Conservation (phyloP, 2,329 filamentous ascomycete species). For the Exophiala mesophila region DNA sequence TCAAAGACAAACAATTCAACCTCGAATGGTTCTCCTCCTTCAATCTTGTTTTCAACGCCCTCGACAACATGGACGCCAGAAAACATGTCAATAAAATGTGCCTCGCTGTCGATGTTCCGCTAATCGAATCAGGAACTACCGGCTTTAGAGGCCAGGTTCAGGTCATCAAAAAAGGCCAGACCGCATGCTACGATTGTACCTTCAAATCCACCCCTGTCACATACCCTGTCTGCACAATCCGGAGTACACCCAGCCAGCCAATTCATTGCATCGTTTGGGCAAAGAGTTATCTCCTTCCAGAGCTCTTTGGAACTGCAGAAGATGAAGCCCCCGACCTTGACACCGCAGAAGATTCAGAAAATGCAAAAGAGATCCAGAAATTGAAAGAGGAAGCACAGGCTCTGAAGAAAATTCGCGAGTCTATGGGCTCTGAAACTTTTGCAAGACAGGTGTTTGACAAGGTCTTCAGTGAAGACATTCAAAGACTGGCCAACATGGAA, state of each 20-base stretch:
- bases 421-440: conserved; percentile 75
- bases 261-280: conserved; percentile 99
- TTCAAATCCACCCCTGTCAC: conserved; percentile 85
- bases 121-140: conserved; percentile 95
- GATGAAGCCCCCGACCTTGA: conserved; percentile 77
- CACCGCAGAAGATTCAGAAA: conserved; percentile 72
- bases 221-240: conserved; percentile 94
- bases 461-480: conserved; percentile 81
- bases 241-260: conserved; percentile 90
- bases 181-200: conserved; percentile 94
- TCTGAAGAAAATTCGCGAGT: conserved; percentile 73
- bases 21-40: conserved; percentile 82
- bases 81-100: conserved; percentile 98
- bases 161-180: conserved; percentile 85
- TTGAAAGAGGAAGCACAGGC: conserved; percentile 77
- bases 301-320: conserved; percentile 89
- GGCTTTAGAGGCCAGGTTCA: conserved; percentile 98
- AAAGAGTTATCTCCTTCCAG: conserved; percentile 93
- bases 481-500: conserved; percentile 76
- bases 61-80: conserved; percentile 91
- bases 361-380: conserved; percentile 82
- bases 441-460: conserved; percentile 81
- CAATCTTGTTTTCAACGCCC: conserved; percentile 85
- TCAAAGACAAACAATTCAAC: conserved; percentile 83
- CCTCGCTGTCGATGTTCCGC: conserved; percentile 77